phyloP scores from a whole-genome alignment of 2,329 filamentous ascomycete genomes.

The Hansfordia pulvinata region DNA sequence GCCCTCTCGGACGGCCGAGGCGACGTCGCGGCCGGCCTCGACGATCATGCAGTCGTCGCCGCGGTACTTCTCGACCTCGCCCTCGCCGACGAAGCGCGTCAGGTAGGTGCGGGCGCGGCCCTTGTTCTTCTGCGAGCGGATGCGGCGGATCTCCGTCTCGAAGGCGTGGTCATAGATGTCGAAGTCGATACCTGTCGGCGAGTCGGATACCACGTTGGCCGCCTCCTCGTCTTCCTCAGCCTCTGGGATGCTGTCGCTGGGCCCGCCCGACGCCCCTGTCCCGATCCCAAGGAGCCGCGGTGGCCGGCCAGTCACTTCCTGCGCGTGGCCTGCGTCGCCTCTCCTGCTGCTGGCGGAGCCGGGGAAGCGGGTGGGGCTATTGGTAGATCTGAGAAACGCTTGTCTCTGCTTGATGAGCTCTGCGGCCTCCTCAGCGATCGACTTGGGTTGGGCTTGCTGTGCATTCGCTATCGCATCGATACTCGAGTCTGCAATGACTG shows the following conservation, averaged over 20 bases:
- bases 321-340: constrained; percentile 45
- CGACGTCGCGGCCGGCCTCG: constrained; percentile 16
- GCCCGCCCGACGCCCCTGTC: constrained; percentile 39
- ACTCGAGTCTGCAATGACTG: too few relatives aligned
- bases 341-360: constrained; percentile 15
- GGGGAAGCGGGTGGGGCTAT: constrained; percentile 12
- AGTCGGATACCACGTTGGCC: constrained; percentile 58
- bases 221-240: constrained; percentile 19
- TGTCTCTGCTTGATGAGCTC: constrained; percentile 32
- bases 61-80: constrained; percentile 22
- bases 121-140: constrained; percentile 20
- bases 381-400: constrained; percentile 21
- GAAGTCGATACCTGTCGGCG: constrained; percentile 70
- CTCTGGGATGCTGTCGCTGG: constrained; percentile 11
- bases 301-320: constrained; percentile 46
- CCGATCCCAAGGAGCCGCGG: constrained; percentile 67
- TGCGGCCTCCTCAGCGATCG: constrained; percentile 33
- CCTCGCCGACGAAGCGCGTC: constrained; percentile 32
- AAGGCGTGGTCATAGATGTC: constrained; percentile 86
- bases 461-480: too few relatives aligned
- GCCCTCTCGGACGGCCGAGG: constrained; percentile 4
- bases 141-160: constrained; percentile 58
- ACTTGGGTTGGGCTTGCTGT: constrained; percentile 8
- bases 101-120: constrained; percentile 29
- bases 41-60: constrained; percentile 22